These are phyloP conservation scores for Fusarium oxysporum DNA, from an alignment of 2,329 filamentous ascomycete species.

Conservation along the genomic window DNA sequence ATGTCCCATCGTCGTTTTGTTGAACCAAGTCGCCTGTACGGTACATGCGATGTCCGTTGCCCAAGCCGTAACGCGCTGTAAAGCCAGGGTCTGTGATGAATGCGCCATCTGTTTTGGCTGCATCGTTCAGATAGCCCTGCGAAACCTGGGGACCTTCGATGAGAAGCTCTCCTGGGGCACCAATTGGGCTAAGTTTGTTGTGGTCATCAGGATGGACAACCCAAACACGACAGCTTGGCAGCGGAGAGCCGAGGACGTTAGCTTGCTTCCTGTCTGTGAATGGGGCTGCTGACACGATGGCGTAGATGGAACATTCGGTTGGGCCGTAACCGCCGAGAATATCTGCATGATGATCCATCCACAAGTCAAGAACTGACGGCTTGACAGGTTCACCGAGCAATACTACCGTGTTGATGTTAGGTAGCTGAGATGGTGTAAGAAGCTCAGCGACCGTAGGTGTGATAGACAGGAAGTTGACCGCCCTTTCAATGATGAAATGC, in stretches of 20 bases:
- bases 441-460: background rate
- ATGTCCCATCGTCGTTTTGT: background rate
- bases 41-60: background rate
- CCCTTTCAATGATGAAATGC: background rate
- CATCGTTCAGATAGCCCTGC: background rate
- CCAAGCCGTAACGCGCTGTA: background rate
- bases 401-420: background rate
- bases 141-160: constrained; percentile 5
- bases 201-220: background rate
- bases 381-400: background rate
- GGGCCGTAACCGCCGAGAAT: background rate
- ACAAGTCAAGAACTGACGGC: background rate
- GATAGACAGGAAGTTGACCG: background rate
- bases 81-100: background rate
- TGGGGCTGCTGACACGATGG: background rate
- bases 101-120: background rate
- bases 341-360: background rate
- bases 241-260: background rate
- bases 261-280: background rate
- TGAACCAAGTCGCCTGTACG: background rate
- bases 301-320: background rate
- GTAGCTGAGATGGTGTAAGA: background rate
- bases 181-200: background rate
- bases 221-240: background rate
- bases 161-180: background rate